Evolutionary conservation across 768 basidiomycete genomes (phyloP), one percentile per base, ranked within the genome.

Genomic region (Hypholoma sublateritium): DNA sequence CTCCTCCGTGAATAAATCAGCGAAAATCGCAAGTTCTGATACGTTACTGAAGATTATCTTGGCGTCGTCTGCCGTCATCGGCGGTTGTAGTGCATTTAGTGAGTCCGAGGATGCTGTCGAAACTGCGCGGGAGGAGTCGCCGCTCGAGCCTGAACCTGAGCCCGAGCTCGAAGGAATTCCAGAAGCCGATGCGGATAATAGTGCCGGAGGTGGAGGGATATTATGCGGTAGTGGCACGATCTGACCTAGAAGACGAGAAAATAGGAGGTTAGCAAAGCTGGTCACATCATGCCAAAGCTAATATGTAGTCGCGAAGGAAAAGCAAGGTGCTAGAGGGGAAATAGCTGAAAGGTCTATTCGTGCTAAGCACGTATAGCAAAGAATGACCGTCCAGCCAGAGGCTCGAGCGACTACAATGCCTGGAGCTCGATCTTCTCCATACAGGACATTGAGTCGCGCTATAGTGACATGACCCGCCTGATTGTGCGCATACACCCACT

Each of bases 21-120:
- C 78, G 59, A 93, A 86, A 37, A 80, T 62, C 14, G 91, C 91
- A 1, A 94, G 79, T 59, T 93, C 87, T 4, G 82, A 74, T 46
- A 93, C 80, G 64, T 94, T 93, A 67, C 79, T 78, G 71, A 94
- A 93, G 44, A 93, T 87, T 57, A 83, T 81, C 58, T 81, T 82
- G 34, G 79, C 78, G 65, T 92, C 91, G 49, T 90, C 85, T 3
- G 67, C 69, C 11, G 86, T 80, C 88, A 93, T 91, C 0, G 91
- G 88, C n/a, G n/a, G n/a, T n/a, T n/a, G n/a, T n/a, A n/a, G n/a
- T 4, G 85, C 65, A 1, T 71, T 67, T 8, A 79, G 80, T 4
- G 80, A 76, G 47, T 79, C 76, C 3, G 82, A 83, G 2, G 80
- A 75, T n/a, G 76, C 77, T 11, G 82, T 61, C 80, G 53, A 81